A percentile compares a stretch with the other conserved stretches of the same genome.
Evolutionary conservation across 2,329 filamentous ascomycete genomes (phyloP).

Genomic region (Aureobasidium subglaciale): DNA sequence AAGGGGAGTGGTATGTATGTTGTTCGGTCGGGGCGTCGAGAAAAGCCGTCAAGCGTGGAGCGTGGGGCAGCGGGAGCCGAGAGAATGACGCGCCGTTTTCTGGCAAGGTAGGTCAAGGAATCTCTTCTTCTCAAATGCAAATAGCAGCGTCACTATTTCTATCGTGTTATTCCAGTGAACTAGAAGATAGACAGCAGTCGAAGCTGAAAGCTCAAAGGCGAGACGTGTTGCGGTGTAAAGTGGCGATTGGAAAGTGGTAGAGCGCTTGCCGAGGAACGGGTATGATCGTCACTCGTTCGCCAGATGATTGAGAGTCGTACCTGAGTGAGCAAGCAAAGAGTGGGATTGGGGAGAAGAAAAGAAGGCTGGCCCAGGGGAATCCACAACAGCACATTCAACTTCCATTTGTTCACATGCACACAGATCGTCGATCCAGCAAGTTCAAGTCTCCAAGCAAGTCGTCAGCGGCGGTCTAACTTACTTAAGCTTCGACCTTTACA

Average conservation of each 20-base stretch:
- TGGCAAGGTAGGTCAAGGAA: background rate
- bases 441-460: background rate
- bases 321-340: background rate
- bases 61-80: constrained; percentile 10
- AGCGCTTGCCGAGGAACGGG: background rate
- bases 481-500: background rate
- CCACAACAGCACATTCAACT: background rate
- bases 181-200: background rate
- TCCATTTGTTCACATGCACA: constrained; percentile 1
- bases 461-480: background rate
- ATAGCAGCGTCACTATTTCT: background rate
- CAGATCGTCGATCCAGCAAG: background rate
- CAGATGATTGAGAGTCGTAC: background rate
- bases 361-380: background rate
- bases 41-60: background rate
- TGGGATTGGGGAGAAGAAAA: background rate
- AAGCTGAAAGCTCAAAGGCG: background rate
- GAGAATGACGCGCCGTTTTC: constrained; percentile 2
- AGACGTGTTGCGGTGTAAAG: background rate
- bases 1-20: too few species aligned
- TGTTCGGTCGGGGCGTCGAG: too few species aligned
- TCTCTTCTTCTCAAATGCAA: background rate
- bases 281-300: background rate
- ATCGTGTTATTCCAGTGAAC: background rate
- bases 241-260: background rate